Evolutionary conservation across 208 protist genomes (phyloP).

Genomic region (Porcisia deanei): DNA sequence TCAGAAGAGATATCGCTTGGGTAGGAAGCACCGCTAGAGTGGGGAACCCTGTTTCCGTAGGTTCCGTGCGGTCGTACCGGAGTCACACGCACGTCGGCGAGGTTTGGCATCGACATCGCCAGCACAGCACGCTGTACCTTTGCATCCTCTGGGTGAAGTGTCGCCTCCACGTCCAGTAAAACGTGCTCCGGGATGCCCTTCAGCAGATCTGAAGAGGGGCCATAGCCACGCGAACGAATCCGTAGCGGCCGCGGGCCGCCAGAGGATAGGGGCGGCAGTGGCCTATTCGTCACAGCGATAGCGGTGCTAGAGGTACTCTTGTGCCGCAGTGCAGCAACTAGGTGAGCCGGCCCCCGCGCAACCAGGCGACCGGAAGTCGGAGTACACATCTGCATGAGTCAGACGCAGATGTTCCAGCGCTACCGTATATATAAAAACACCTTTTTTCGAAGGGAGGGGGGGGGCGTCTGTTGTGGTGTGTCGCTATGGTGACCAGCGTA

Average conservation of each 20-base stretch:
- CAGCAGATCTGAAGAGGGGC: constrained; percentile 71
- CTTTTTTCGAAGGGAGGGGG: too few species aligned
- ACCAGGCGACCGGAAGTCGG: constrained; percentile 15
- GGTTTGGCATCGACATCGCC: constrained; percentile 49
- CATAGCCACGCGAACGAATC: constrained; percentile 73
- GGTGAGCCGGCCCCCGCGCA: neutral
- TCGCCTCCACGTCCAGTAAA: constrained; percentile 54
- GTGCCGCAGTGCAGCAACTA: constrained; percentile 5
- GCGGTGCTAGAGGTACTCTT: constrained; percentile 2
- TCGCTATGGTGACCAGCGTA: too few species aligned
- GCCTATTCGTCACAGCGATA: neutral
- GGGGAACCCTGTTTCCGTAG: constrained; percentile 12
- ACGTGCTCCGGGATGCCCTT: constrained; percentile 46
- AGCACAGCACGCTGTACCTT: constrained; percentile 71
- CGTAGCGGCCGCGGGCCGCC: constrained; percentile 17
- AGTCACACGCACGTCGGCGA: constrained; percentile 50
- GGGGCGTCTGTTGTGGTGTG: too few species aligned
- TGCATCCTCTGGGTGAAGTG: constrained; percentile 72
- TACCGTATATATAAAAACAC: neutral
- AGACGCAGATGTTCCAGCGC: neutral
- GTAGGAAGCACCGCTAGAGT: neutral
- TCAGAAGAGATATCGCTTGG: constrained; percentile 15
- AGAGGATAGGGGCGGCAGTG: neutral
- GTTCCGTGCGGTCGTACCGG: constrained; percentile 24
- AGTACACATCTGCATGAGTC: constrained; percentile 22